These are phyloP conservation scores for Cubamyces lactineus DNA, from an alignment of 768 basidiomycete genomes.

Conservation along the genomic window DNA sequence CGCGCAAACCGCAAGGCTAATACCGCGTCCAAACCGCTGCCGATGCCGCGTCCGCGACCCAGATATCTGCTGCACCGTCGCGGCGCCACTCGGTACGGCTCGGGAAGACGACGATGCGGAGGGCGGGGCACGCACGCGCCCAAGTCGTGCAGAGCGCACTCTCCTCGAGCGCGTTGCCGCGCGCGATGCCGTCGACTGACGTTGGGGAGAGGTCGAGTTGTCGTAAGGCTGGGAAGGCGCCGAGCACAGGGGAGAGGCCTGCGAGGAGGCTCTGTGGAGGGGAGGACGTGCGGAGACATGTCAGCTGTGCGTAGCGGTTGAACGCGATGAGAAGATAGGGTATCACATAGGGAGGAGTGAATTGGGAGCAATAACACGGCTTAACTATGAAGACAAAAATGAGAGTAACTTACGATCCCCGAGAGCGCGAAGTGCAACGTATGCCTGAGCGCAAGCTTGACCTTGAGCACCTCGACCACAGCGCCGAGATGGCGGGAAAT, in stretches of 20 bases:
- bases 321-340: background rate
- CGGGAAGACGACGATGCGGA: constrained; percentile 59
- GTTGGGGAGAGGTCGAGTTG: constrained; percentile 67
- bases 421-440: constrained; percentile 66
- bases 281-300: background rate
- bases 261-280: constrained; percentile 54
- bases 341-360: background rate
- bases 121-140: constrained; percentile 54
- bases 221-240: constrained; percentile 50
- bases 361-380: background rate
- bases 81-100: constrained; percentile 55
- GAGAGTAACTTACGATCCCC: constrained; percentile 57
- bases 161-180: constrained; percentile 49
- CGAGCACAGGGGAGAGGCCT: constrained; percentile 60
- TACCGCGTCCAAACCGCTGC: constrained; percentile 22
- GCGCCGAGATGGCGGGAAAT: constrained; percentile 54
- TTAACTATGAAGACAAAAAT: background rate
- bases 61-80: constrained; percentile 35
- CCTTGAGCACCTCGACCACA: constrained; percentile 55
- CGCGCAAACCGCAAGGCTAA: background rate
- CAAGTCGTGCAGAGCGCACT: constrained; percentile 55
- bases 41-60: constrained; percentile 33
- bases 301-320: background rate
- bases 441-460: constrained; percentile 64
- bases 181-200: constrained; percentile 48